phyloP scores from a whole-genome alignment of 116 monocot genomes.

The Thalassia testudinum region DNA sequence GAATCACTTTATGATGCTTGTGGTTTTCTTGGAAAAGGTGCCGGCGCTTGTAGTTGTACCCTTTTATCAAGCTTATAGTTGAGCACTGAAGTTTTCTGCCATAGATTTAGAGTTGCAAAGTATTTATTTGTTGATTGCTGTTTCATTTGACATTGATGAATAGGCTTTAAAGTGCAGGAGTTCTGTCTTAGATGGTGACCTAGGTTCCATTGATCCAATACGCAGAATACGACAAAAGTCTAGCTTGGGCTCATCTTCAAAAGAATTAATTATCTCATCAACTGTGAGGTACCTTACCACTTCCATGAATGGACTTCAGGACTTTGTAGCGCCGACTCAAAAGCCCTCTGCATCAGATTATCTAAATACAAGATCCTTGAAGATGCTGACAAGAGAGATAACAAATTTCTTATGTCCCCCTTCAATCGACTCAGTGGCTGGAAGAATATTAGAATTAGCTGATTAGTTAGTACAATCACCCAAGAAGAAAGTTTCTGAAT shows the following conservation, averaged over 20 bases:
- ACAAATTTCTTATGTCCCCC: conserved; percentile 17
- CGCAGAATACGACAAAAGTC: conserved; percentile 60
- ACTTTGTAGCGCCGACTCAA: conserved; percentile 12
- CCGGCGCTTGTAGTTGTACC: too few relatives aligned
- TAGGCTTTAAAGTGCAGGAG: conserved; percentile 44
- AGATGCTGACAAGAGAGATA: conserved; percentile 10
- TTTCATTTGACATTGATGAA: background rate
- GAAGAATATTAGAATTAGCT: conserved; percentile 48
- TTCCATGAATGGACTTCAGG: conserved; percentile 11
- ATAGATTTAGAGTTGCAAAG: too few relatives aligned
- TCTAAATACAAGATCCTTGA: conserved; percentile 8
- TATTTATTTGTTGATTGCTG: too few relatives aligned
- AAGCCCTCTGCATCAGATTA: conserved; percentile 15
- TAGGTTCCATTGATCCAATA: conserved; percentile 43
- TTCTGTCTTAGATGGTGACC: conserved; percentile 40
- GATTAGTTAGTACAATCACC: conserved; percentile 50
- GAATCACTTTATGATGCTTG: too few relatives aligned
- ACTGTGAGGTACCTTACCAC: conserved; percentile 13
- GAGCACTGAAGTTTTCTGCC: too few relatives aligned
- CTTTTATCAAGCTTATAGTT: too few relatives aligned
- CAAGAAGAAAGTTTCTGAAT: conserved; percentile 25
- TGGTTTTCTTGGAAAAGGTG: too few relatives aligned
- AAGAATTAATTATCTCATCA: conserved; percentile 5
- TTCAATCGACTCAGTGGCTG: conserved; percentile 49
- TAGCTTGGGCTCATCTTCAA: too few relatives aligned